Base-by-base conservation (phyloP, 2,329 filamentous ascomycete genomes). In the Rosellinia necatrix region DNA sequence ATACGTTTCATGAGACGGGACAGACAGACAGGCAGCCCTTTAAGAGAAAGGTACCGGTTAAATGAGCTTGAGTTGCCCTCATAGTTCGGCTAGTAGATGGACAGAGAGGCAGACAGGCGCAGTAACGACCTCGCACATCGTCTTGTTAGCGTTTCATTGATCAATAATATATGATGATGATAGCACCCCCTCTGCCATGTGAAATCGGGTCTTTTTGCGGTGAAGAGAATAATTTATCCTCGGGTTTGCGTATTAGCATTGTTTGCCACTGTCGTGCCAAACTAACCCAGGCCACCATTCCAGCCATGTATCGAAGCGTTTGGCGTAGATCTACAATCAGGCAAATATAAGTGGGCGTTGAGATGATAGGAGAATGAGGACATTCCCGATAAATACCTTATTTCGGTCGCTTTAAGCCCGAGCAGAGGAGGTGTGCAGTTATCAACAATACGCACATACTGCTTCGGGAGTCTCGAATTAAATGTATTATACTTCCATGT, bases 131-230 rank as follows among this genome's bases (percentile, higher is more conserved):
- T 55, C 40, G 24, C 30, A 13, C 19, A 50, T 41, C 13, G 17
- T 43, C 47, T 47, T 24, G 25, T 25, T 30, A 22, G 24, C 15
- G 17, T 34, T 42, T 35, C 27, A 17, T 29, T 22, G 34, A 32
- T 56, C 27, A 47, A 38, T 51, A 56, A 42, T 49, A 49, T n/a
- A 49, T 44, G 30, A 53, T 53, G 30, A 40, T 43, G 19, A 25
- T n/a, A 38, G 21, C 25, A 38, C 13, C 35, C 13, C 40, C 8
- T 10, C 4, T 25, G 13, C 12, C 4, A 5, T 29, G 13, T n/a
- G n/a, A n/a, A n/a, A n/a, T n/a, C n/a, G n/a, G n/a, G n/a, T n/a
- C n/a, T n/a, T n/a, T n/a, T n/a, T n/a, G n/a, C n/a, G n/a, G n/a
- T n/a, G n/a, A n/a, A n/a, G n/a, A n/a, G n/a, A n/a, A n/a, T n/a